Evolutionary conservation across 768 basidiomycete species (phyloP).

Genomic region (Brasilioporus rufonigricans): DNA sequence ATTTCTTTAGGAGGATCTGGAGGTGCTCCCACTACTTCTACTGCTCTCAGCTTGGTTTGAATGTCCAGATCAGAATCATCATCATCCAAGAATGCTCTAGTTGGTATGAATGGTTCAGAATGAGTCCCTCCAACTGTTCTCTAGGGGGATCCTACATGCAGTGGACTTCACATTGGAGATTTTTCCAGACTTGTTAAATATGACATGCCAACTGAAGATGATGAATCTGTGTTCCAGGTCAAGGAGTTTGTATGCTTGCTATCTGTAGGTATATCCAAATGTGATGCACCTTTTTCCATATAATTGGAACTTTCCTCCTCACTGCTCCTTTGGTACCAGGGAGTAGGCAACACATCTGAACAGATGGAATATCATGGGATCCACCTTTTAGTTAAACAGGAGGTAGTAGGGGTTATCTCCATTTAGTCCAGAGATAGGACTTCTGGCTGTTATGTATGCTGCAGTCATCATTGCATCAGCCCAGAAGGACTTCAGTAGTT

Average conservation of each 20-base stretch:
- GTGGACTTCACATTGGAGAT: neutral
- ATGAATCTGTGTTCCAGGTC: neutral
- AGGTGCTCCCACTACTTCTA: too few species aligned
- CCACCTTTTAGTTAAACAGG: neutral
- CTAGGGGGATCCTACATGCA: neutral
- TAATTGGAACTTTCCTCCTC: neutral
- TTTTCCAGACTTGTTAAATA: neutral
- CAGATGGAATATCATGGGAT: neutral
- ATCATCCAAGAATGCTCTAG: neutral
- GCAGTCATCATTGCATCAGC: neutral
- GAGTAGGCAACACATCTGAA: neutral
- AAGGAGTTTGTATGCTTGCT: neutral
- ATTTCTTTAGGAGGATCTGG: too few species aligned
- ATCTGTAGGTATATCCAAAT: neutral
- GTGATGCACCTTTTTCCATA: neutral
- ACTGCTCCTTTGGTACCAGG: neutral
- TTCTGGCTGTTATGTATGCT: neutral
- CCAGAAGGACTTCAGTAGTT: neutral
- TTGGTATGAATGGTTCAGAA: neutral
- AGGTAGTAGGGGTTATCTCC: neutral
- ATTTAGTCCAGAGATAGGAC: neutral
- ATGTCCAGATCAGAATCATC: too few species aligned
- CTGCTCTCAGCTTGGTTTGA: too few species aligned
- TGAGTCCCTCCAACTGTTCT: neutral
- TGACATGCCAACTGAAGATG: neutral